Base-by-base conservation (phyloP, 345 rosid species). In the Alliaria petiolata region DNA sequence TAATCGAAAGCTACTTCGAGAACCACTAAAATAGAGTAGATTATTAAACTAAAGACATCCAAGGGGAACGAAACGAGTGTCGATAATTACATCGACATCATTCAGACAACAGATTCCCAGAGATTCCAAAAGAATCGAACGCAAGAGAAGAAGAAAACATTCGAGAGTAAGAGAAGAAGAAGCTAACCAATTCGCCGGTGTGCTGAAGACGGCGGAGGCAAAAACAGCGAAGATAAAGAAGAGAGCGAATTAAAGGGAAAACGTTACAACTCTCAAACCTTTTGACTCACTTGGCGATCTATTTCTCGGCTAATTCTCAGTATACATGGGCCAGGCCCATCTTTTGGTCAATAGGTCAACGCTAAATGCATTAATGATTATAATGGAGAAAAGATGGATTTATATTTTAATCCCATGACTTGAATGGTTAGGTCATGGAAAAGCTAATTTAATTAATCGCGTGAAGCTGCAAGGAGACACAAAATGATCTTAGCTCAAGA, bases 301-400 rank as follows among this genome's bases (percentile, higher is more conserved):
- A 13, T 12, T 20, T 55, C 25, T 13, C 3, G 25, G 15, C 45
- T 53, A 30, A 42, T 19, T 44, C 8, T 61, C 8, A 7, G 15
- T 54, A 5, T 56, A 45, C 25, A 33, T 67, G 73, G 78, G 64
- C 69, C 63, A 42, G 55, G 78, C 74, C 78, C 78, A 74, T 33
- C 5, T 19, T 5, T 31, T 40, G 14, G 38, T 51, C 40, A 25
- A 52, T 42, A 51, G 52, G 74, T 75, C 74, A 69, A 62, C 65
- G 55, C 5, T 19, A 5, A 0, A 38, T 35, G 50, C 49, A 40
- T 43, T 51, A 33, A 34, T 14, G 26, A 26, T 28, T 8, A 22
- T 20, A 35, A 49, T 74, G 78, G 78, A 67, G 67, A 39, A 39
- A 66, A 4, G 1, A 66, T 74, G 71, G 72, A 40, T 50, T 43